Conservation (phyloP, 441 rosid genomes). For the Syzygium malaccense region DNA sequence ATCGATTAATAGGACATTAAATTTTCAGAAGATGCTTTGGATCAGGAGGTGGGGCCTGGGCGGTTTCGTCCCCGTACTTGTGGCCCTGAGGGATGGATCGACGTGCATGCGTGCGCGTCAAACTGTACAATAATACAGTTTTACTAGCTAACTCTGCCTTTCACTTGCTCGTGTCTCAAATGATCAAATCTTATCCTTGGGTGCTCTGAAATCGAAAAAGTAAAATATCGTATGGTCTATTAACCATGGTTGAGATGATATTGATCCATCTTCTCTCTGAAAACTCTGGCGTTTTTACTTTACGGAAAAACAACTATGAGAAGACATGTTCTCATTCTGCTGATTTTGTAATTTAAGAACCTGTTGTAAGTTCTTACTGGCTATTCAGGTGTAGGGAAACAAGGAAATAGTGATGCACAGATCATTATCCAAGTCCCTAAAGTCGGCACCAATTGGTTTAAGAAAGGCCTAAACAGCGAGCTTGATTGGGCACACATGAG, state of each 20-base stretch:
- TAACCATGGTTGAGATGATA: not conserved
- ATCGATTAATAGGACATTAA: not conserved
- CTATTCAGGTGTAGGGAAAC: not conserved
- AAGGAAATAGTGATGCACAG: not conserved
- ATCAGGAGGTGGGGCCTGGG: not conserved
- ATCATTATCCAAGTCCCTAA: not conserved
- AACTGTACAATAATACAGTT: not conserved
- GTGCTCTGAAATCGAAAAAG: not conserved
- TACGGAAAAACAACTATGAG: not conserved
- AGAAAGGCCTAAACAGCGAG: not conserved
- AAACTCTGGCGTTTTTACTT: not conserved
- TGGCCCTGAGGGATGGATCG: not conserved
- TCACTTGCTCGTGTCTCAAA: not conserved
- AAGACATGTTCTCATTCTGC: not conserved
- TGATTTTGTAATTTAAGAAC: not conserved
- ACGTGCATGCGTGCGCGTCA: not conserved
- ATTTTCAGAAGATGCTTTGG: not conserved
- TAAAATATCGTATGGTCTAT: not conserved
- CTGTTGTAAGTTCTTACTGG: not conserved
- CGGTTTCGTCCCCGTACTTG: not conserved
- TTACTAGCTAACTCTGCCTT: not conserved
- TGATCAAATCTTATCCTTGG: not conserved
- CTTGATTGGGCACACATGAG: not conserved
- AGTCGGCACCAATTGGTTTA: not conserved
- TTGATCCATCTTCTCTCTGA: not conserved